These are phyloP conservation scores for Monosporozyma yasuniensis DNA, from an alignment of 805 yeast species.

Conservation along the genomic window DNA sequence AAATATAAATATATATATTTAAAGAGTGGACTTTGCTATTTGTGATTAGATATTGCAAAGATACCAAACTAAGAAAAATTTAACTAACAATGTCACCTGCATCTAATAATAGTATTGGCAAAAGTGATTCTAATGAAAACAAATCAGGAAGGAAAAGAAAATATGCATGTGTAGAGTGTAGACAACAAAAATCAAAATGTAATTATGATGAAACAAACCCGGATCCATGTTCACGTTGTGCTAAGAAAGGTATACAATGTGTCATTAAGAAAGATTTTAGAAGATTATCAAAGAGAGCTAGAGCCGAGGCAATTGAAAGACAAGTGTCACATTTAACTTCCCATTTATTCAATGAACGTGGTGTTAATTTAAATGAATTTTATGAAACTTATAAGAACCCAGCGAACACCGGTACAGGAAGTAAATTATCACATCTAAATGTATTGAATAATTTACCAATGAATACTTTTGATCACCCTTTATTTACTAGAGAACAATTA, in stretches of 20 bases:
- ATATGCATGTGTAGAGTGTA: slow-evolving; percentile 89
- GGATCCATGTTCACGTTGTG: slow-evolving; percentile 72
- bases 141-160: slow-evolving; percentile 9
- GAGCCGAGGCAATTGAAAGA: slow-evolving; percentile 18
- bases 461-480: background rate
- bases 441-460: background rate
- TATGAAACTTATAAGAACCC: background rate
- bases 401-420: background rate
- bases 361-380: background rate
- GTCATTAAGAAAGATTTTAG: slow-evolving; percentile 73
- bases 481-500: slow-evolving; percentile 3
- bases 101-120: background rate
- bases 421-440: background rate
- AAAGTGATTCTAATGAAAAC: background rate
- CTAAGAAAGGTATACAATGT: slow-evolving; percentile 59
- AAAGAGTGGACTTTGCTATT: too few relatives aligned
- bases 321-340: background rate
- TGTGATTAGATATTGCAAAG: too few relatives aligned
- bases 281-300: slow-evolving; percentile 79
- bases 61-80: too few relatives aligned
- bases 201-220: slow-evolving; percentile 72
- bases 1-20: too few relatives aligned
- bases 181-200: slow-evolving; percentile 89
- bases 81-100: background rate
- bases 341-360: background rate